A percentile compares a stretch with the other conserved stretches of the same genome.
These are phyloP conservation scores for Asterella californica DNA, from an alignment of 225 moss, liverwort and hornwort genomes.

Conservation along the genomic window DNA sequence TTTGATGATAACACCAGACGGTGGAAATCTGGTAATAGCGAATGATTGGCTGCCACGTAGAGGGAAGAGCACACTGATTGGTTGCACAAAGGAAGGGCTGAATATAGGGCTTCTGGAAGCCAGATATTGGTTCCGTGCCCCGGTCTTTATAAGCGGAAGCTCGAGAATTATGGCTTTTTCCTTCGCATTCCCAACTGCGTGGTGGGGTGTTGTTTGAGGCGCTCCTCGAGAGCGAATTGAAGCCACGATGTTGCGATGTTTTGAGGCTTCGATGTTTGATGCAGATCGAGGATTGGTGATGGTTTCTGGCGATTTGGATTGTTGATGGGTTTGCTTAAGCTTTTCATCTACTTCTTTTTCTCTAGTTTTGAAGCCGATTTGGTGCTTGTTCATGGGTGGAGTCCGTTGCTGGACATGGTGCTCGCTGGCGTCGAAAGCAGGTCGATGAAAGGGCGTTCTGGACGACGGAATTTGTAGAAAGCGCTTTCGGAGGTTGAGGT, in stretches of 20 bases:
- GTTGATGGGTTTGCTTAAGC: not conserved
- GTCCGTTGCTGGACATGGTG: not conserved
- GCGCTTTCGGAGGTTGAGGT: not conserved
- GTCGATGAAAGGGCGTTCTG: not conserved
- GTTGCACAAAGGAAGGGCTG: not conserved
- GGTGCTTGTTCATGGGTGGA: not conserved
- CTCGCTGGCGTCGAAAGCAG: not conserved
- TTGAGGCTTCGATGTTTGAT: not conserved
- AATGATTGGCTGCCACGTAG: not conserved
- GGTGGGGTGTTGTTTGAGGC: not conserved
- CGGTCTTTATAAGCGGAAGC: not conserved
- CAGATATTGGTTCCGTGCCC: not conserved
- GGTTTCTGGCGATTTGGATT: not conserved
- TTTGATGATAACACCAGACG: not conserved
- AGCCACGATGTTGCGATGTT: not conserved
- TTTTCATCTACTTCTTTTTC: not conserved
- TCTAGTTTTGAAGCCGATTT: not conserved
- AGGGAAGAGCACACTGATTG: not conserved
- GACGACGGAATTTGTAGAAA: not conserved
- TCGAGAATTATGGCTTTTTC: constrained; percentile 7
- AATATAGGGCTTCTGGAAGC: constrained; percentile 17
- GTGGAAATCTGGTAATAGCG: not conserved
- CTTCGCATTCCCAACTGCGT: not conserved
- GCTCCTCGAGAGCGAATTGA: not conserved
- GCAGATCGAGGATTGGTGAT: not conserved